Base-by-base conservation (phyloP, 345 rosid genomes). In the Noccaea bulbosa region DNA sequence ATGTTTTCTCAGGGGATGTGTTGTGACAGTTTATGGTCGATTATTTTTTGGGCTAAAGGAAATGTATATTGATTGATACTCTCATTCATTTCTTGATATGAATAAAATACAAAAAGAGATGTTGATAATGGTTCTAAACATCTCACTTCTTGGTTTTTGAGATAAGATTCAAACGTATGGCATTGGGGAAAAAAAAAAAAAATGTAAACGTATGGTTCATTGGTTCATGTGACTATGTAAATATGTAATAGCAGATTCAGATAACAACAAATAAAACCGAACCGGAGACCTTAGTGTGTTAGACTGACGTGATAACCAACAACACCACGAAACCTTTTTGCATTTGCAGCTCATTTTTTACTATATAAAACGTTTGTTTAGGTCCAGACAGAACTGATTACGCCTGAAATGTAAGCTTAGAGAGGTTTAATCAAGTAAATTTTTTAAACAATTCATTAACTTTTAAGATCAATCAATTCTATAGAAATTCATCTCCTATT, bases 281-380 rank as follows among this genome's bases (percentile, higher is more conserved):
- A 91, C 86, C 91, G 89, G 89, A 88, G 91, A 88, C 95, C 91
- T 88, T 88, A 88, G 86, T 86, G 97, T 89, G 96, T 89, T 87
- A 85, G 90, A 87, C 96, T 86, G 89, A 86, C 90, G 92, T 91
- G 93, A 87, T 91, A 89, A 89, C 93, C 96, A 87, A 91, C 93
- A 86, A 87, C 90, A 91, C 96, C 93, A 87, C 88, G 90, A 88
- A 77, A 89, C 96, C 93, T 32, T 49, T 38, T 38, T 38, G 12
- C 24, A 1, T 2, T 22, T 22, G 1, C 2, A 22, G 24, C 24
- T 22, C 24, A 22, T 22, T 22, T 22, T 22, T 1, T 22, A 22
- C 24, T 22, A 22, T 22, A 22, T 22, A 22, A 22, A 1, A 22
- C 24, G 24, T 22, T 22, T 2, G 2, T 22, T 22, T 22, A 22